These are phyloP conservation scores for Colletotrichum sp. DNA, from an alignment of 2,329 filamentous ascomycete genomes.

Conservation along the genomic window DNA sequence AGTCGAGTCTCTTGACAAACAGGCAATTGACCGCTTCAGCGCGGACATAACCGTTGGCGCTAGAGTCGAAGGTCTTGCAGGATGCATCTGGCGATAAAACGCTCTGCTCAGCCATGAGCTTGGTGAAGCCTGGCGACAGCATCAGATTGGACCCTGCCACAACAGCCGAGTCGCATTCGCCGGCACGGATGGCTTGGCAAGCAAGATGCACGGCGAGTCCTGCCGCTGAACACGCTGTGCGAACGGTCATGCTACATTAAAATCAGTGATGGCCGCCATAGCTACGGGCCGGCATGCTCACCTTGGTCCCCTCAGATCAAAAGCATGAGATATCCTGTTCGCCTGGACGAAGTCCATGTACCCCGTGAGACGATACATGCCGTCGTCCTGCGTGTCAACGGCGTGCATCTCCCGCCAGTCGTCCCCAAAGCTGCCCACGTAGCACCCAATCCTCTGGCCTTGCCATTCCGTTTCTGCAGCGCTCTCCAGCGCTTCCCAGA, in stretches of 20 bases:
- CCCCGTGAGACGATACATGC: slow-evolving; percentile 16
- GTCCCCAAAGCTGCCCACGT: slow-evolving; percentile 29
- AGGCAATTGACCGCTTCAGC: slow-evolving; percentile 42
- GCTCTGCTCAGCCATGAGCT: slow-evolving; percentile 25
- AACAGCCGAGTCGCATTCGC: slow-evolving; percentile 32
- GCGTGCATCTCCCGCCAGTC: slow-evolving; percentile 27
- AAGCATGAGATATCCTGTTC: slow-evolving; percentile 25
- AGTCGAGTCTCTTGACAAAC: slow-evolving; percentile 42
- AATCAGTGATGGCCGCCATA: not conserved
- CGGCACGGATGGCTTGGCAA: slow-evolving; percentile 27
- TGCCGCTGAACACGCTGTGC: slow-evolving; percentile 39
- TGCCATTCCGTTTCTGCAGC: slow-evolving; percentile 28
- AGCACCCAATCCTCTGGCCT: slow-evolving; percentile 30
- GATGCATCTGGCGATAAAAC: slow-evolving; percentile 28
- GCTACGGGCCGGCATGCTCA: not conserved
- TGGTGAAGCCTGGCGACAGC: not conserved
- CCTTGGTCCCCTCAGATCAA: slow-evolving; percentile 15
- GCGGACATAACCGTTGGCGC: slow-evolving; percentile 48
- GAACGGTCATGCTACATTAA: slow-evolving; percentile 32
- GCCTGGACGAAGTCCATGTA: slow-evolving; percentile 23
- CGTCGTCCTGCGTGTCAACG: slow-evolving; percentile 12
- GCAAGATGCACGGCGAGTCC: slow-evolving; percentile 35
- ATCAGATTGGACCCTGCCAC: slow-evolving; percentile 38
- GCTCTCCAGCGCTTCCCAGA: slow-evolving; percentile 33
- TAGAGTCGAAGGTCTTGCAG: slow-evolving; percentile 38